Conservation (phyloP, 83 land plant genomes). For the Isoetes engelmannii region DNA sequence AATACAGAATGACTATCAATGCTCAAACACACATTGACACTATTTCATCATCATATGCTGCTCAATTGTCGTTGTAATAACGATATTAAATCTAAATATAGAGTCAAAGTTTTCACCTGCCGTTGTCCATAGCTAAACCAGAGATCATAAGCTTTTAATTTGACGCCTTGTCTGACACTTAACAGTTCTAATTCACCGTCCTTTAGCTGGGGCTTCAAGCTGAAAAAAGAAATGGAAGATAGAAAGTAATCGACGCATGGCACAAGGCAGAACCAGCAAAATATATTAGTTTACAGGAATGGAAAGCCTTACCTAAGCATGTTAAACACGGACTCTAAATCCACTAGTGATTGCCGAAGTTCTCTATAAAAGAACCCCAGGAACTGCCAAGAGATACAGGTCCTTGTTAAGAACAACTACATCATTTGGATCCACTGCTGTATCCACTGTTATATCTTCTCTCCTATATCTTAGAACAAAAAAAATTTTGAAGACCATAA, state of each 20-base stretch:
- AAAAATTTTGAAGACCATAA: not conserved
- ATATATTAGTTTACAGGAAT: not conserved
- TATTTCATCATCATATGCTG: too few species aligned
- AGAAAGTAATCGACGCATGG: not conserved
- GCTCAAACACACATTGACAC: too few species aligned
- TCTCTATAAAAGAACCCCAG: slow-evolving; percentile 42
- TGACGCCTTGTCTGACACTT: slow-evolving; percentile 21
- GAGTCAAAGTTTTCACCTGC: too few species aligned
- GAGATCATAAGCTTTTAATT: slow-evolving; percentile 25
- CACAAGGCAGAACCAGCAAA: not conserved
- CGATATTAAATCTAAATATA: too few species aligned
- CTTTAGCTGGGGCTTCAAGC: slow-evolving; percentile 27
- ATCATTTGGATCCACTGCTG: too few species aligned
- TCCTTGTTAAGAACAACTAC: too few species aligned
- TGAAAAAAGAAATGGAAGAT: slow-evolving; percentile 6
- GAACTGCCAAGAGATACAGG: slow-evolving; percentile 20
- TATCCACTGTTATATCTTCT: too few species aligned
- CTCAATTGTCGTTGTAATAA: too few species aligned
- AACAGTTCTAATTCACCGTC: slow-evolving; percentile 34
- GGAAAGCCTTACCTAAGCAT: slow-evolving; percentile 27
- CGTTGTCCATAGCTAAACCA: slow-evolving; percentile 23
- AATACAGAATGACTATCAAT: too few species aligned
- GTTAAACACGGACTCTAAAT: slow-evolving; percentile 32
- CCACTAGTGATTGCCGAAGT: slow-evolving; percentile 41
- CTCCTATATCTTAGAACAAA: not conserved